Evolutionary conservation across 768 basidiomycete species (phyloP), one percentile per base, ranked within the genome.

Genomic region (Podaxis pistillaris): DNA sequence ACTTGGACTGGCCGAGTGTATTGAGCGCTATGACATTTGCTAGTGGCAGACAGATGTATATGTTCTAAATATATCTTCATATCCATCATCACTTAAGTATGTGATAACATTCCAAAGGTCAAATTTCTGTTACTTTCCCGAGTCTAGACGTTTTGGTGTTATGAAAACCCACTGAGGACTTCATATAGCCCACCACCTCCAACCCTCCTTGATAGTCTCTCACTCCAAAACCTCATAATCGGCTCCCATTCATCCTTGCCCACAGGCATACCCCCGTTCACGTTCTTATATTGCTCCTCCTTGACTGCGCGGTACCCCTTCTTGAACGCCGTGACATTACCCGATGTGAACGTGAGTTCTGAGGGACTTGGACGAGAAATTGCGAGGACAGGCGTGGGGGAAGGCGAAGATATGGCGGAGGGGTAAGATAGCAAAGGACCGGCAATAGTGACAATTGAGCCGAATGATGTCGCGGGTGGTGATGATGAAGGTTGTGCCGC

Each of bases 221-320:
- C 83, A 67, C 92, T 90, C 93, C 93, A 96, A 73, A 94, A 94
- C 62, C 81, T 76, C 91, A 96, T 94, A 51, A 95, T 82, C 0
- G 87, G 86, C 68, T 86, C 83, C 93, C 92, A 95, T 68, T 94
- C 92, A 11, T 86, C 84, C 67, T 76, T 83, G 30, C 86, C 87
- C 3, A 81, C 75, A 8, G 90, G 92, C 93, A 96, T 96, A 15
- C 86, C 90, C 17, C 67, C 73, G 1, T 71, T 69, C 67, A 78
- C 76, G 0, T 76, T 78, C 3, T 62, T 68, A 59, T 83, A 77
- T 60, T 77, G 78, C 7, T 83, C 78, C 65, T 91, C 88, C 37
- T 68, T 71, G 1, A 86, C 76, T 24, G 62, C 66, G 28, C 65
- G 66, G 66, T 84, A 95, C 0, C 83, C 92, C 66, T 87, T 91